Conservation (phyloP, 495 filamentous ascomycete genomes). For the Ascodesmis nigricans region DNA sequence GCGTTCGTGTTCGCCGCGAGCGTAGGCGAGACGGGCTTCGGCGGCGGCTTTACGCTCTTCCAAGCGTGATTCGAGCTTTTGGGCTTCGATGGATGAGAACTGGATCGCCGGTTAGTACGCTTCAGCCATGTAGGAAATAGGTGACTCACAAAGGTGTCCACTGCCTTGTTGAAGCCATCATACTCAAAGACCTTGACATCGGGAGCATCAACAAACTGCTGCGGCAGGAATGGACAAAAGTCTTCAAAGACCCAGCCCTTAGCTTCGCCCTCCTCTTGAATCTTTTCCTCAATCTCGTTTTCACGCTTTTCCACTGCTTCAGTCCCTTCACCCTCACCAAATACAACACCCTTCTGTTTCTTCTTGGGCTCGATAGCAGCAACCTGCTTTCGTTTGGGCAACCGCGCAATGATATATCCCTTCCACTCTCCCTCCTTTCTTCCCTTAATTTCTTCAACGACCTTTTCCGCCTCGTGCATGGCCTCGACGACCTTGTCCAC, state of each 20-base stretch:
- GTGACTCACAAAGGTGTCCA: conserved; percentile 49
- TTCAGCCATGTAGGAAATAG: not conserved
- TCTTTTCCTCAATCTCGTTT: conserved; percentile 25
- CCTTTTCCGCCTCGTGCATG: conserved; percentile 41
- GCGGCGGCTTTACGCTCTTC: conserved; percentile 62
- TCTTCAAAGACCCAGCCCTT: conserved; percentile 57
- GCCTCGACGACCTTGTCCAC: conserved; percentile 40
- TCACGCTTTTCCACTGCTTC: conserved; percentile 24
- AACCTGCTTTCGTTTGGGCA: conserved; percentile 21
- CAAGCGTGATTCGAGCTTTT: conserved; percentile 66
- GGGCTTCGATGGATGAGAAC: conserved; percentile 85
- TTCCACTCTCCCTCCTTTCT: conserved; percentile 26
- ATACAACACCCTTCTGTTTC: conserved; percentile 13
- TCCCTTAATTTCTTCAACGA: conserved; percentile 36
- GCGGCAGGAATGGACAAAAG: conserved; percentile 80
- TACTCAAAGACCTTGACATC: conserved; percentile 45
- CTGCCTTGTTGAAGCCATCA: conserved; percentile 71
- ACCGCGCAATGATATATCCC: conserved; percentile 80
- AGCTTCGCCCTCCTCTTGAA: conserved; percentile 15
- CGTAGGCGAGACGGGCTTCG: conserved; percentile 58
- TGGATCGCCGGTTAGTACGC: not conserved
- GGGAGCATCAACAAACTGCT: conserved; percentile 52
- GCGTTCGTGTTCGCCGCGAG: conserved; percentile 58
- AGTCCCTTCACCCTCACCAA: conserved; percentile 9
- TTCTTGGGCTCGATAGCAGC: conserved; percentile 1